phyloP scores from a whole-genome alignment of 192 early-diverging fungal genomes.

The Paraglomus occultum region DNA sequence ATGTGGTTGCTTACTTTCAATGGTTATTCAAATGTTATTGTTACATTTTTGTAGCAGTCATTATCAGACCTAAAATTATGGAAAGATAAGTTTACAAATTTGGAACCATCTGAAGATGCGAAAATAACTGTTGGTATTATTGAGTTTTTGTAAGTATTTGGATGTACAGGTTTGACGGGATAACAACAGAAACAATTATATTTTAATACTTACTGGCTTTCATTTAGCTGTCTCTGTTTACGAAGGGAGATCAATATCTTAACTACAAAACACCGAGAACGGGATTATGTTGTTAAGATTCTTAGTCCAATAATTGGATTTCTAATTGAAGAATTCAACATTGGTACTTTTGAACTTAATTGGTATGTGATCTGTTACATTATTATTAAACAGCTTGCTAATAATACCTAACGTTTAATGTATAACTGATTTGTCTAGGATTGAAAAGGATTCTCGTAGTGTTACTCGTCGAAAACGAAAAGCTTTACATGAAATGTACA shows the following conservation, averaged over 20 bases:
- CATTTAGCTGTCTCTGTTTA: slow-evolving; percentile 23
- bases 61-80: slow-evolving; percentile 14
- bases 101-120: slow-evolving; percentile 14
- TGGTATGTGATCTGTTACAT: slow-evolving; percentile 8
- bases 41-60: slow-evolving; percentile 20
- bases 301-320: slow-evolving; percentile 16
- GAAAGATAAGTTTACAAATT: slow-evolving; percentile 11
- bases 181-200: background rate
- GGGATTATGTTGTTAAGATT: slow-evolving; percentile 7
- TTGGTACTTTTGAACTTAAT: slow-evolving; percentile 25
- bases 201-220: too few species aligned
- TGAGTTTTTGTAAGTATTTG: slow-evolving; percentile 21
- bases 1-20: background rate
- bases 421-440: slow-evolving; percentile 18
- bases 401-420: background rate
- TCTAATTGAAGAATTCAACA: slow-evolving; percentile 16
- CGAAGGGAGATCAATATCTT: slow-evolving; percentile 16
- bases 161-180: background rate
- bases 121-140: slow-evolving; percentile 11
- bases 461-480: slow-evolving; percentile 23
- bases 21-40: background rate
- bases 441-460: slow-evolving; percentile 20
- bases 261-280: slow-evolving; percentile 1
- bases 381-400: background rate
- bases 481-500: slow-evolving; percentile 9